These are phyloP conservation scores for Hanseniaspora hatyaiensis DNA, from an alignment of 805 yeast species.

Conservation along the genomic window DNA sequence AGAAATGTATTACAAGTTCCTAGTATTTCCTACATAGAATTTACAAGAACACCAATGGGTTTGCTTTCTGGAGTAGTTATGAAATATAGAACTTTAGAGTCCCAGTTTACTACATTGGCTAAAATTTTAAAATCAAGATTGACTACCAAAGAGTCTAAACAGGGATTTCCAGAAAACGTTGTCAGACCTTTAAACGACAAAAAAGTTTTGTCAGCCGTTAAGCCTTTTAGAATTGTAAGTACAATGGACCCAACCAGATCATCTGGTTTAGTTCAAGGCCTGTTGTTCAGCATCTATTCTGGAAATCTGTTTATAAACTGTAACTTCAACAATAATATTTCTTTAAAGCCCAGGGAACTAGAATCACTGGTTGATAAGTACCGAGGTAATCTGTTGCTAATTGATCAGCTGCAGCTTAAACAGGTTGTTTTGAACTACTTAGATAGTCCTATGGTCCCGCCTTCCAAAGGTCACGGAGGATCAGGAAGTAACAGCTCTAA, in stretches of 20 bases:
- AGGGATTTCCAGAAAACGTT: conserved; percentile 40
- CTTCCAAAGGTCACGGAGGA: conserved; percentile 30
- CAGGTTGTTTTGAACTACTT: conserved; percentile 89
- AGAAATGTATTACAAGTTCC: conserved; percentile 49
- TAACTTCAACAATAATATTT: conserved; percentile 43
- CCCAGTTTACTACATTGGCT: conserved; percentile 71
- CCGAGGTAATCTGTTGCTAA: conserved; percentile 60
- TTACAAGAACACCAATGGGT: conserved; percentile 79
- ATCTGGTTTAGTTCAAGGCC: conserved; percentile 74
- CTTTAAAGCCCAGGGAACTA: conserved; percentile 74
- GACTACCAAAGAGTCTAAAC: conserved; percentile 34
- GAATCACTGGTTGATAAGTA: conserved; percentile 66
- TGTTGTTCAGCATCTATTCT: conserved; percentile 66
- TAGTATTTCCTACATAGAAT: conserved; percentile 87
- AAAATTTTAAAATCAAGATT: conserved; percentile 58
- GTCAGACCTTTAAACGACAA: conserved; percentile 31
- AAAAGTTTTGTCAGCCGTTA: conserved; percentile 26
- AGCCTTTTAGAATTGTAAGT: conserved; percentile 48
- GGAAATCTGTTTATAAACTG: conserved; percentile 78
- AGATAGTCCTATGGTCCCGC: conserved; percentile 70
- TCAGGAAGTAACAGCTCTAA: conserved; percentile 33
- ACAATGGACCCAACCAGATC: conserved; percentile 64
- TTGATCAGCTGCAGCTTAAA: conserved; percentile 81
- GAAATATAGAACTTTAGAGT: conserved; percentile 75
- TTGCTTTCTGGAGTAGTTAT: conserved; percentile 87